A percentile compares a stretch with the other conserved stretches of the same genome.
These are phyloP conservation scores for Melocanna baccifera DNA, from an alignment of 176 grass and related monocot genomes.

Conservation along the genomic window DNA sequence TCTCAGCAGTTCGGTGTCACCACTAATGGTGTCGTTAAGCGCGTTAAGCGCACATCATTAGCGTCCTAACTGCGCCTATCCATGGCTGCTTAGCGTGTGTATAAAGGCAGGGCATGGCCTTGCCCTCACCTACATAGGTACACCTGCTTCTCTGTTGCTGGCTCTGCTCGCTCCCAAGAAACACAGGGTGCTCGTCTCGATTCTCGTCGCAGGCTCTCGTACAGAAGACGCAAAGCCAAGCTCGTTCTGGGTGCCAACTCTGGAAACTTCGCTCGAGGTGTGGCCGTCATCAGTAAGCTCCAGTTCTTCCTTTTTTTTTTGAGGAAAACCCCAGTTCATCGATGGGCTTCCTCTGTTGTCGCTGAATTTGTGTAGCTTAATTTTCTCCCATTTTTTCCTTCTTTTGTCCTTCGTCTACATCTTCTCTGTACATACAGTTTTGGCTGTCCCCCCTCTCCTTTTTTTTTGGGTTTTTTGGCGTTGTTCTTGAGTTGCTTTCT, in stretches of 20 bases:
- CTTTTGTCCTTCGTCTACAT: background rate
- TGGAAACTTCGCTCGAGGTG: background rate
- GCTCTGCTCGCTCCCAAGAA: background rate
- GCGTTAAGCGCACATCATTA: slow-evolving; percentile 6
- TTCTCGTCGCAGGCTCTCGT: background rate
- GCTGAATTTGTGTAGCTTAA: background rate
- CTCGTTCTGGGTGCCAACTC: background rate
- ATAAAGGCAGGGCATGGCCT: background rate
- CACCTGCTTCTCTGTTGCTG: background rate
- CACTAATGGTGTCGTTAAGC: background rate
- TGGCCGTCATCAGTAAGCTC: background rate
- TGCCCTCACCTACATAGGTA: background rate
- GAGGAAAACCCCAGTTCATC: no score
- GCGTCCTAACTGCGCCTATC: background rate
- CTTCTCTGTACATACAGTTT: background rate
- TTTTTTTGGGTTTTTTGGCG: background rate
- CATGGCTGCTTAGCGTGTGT: background rate
- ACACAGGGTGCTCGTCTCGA: background rate
- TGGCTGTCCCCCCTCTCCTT: no score
- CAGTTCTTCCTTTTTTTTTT: background rate
- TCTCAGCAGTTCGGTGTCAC: background rate
- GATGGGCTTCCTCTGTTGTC: background rate
- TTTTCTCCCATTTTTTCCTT: background rate
- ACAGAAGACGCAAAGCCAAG: background rate
- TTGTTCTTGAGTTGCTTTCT: background rate